Evolutionary conservation across 768 basidiomycete species (phyloP).

Genomic region (Coprinellus aureogranulatus): DNA sequence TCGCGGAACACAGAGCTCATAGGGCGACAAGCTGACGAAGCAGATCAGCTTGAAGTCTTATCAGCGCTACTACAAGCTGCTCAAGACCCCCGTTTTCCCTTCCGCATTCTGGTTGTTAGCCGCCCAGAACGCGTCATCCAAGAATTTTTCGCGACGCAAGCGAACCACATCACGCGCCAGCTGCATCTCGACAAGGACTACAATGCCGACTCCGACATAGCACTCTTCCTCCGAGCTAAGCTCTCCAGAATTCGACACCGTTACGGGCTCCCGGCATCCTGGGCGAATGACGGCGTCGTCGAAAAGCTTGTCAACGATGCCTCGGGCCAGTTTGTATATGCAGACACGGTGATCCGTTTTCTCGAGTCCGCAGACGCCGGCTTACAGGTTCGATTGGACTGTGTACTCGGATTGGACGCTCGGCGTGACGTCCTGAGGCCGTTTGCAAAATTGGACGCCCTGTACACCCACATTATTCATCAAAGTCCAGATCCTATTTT

Average conservation of each 20-base stretch:
- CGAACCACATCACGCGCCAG: neutral
- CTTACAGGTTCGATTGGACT: neutral
- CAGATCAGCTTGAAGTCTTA: neutral
- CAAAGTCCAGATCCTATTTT: neutral
- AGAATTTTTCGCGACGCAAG: neutral
- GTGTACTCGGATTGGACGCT: neutral
- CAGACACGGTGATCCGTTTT: neutral
- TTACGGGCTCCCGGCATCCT: neutral
- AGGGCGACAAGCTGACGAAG: neutral
- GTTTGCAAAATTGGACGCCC: neutral
- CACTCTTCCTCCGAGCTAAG: neutral
- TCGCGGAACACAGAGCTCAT: neutral
- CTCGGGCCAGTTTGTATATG: neutral
- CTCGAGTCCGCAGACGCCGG: neutral
- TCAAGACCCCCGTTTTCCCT: neutral
- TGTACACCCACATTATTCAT: neutral
- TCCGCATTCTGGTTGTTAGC: neutral
- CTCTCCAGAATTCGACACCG: neutral
- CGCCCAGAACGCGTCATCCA: neutral
- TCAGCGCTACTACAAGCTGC: neutral
- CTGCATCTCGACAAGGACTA: neutral
- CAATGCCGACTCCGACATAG: neutral
- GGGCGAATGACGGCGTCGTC: neutral
- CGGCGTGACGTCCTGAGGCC: neutral
- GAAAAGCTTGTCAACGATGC: neutral